Base-by-base conservation (phyloP, 1,139 yeast species). In the Taiozyma sp. region DNA sequence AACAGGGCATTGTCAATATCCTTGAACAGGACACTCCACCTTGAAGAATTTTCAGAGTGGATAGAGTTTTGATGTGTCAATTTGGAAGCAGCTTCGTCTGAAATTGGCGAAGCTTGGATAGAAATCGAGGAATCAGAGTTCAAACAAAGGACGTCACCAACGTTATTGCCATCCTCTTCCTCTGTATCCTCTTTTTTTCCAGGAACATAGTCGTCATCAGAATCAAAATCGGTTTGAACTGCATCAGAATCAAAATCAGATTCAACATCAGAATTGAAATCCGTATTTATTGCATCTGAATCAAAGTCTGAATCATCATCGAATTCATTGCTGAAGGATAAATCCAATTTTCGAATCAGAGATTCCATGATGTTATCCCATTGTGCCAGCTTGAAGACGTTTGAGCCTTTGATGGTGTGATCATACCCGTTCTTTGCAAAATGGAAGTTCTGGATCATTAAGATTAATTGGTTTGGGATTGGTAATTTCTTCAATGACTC, bases 361-460 rank as follows among this genome's bases (percentile, higher is more conserved):
- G 44, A 43, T 43, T 59, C 63, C 64, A 60, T 61, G 6, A 61
- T 49, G 2, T 56, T 56, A 37, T 61, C 65, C 62, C 61, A 61
- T 2, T 54, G 46, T 4, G 50, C 47, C 5, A 55, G 45, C 5
- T 34, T 32, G 3, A 48, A 6, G 3, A 45, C 11, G 7, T 46
- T 45, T 14, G 39, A 32, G 14, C 43, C 34, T 9, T 37, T 44
- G n/a, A 44, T 22, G 8, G 29, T 10, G 6, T 13, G 14, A 11
- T 43, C 35, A 39, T 13, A 40, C 1, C 19, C 29, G 14, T 16
- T 30, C 16, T 8, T 34, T n/a, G 42, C 44, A 19, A 37, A 37
- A 4, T 45, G 16, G 16, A 50, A 35, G 16, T 32, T 43, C 11
- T 30, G 28, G n/a, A 37, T 35, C 22, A 47, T 50, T 1, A 59